A percentile compares a stretch with the other conserved stretches of the same genome.
These are phyloP conservation scores for Blastobotrys aristatus DNA, from an alignment of 1,139 yeast genomes.

Conservation along the genomic window DNA sequence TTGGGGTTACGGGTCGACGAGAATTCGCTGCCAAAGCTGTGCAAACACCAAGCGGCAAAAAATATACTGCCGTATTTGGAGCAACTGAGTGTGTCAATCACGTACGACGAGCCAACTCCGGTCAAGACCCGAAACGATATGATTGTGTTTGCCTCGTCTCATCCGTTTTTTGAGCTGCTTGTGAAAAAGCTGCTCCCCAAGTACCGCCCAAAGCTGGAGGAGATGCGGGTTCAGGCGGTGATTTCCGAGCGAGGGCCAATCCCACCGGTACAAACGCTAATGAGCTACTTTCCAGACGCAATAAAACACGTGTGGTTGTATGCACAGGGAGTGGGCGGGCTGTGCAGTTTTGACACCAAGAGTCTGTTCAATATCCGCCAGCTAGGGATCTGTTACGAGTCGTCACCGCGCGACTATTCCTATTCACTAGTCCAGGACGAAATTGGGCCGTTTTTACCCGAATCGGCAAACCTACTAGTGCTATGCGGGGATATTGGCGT, in stretches of 20 bases:
- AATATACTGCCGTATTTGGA: conserved; percentile 4
- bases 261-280: conserved; percentile 6
- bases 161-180: conserved; percentile 7
- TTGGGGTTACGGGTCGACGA: neutral
- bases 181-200: conserved; percentile 6
- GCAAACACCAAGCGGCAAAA: conserved; percentile 6
- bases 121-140: neutral
- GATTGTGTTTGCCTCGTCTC: conserved; percentile 1
- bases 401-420: conserved; percentile 6
- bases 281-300: conserved; percentile 5
- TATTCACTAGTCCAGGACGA: conserved; percentile 4
- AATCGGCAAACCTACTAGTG: conserved; percentile 5
- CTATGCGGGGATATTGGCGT: conserved; percentile 9
- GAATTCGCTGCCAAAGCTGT: conserved; percentile 1
- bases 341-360: neutral
- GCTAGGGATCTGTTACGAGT: conserved; percentile 7
- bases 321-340: conserved; percentile 11
- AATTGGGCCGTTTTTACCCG: conserved; percentile 11
- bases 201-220: neutral
- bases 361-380: conserved; percentile 4
- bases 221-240: conserved; percentile 4
- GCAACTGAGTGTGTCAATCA: conserved; percentile 6
- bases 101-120: conserved; percentile 7
- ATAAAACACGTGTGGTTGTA: conserved; percentile 9
- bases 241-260: conserved; percentile 1